Conservation (phyloP, 345 rosid species). For the Hibiscus trionum region DNA sequence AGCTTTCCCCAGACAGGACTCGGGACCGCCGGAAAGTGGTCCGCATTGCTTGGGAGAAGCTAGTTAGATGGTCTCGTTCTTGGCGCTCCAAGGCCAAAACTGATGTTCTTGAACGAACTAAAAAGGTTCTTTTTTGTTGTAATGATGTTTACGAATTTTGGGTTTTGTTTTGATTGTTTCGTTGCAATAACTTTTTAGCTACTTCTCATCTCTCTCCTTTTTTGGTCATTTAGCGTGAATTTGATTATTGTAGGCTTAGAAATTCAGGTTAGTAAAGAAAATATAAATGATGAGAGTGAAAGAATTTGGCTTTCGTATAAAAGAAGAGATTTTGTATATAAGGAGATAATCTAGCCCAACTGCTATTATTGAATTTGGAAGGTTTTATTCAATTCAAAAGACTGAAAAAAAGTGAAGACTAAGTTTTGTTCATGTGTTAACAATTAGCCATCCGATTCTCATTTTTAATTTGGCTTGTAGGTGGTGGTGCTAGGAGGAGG, state of each 20-base stretch:
- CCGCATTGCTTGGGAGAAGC: constrained; percentile 81
- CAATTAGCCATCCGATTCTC: too few species aligned
- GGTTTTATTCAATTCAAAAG: too few species aligned
- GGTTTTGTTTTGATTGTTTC: neutral
- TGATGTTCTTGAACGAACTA: constrained; percentile 69
- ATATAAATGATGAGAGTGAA: neutral
- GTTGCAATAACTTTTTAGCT: neutral
- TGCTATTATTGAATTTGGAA: too few species aligned
- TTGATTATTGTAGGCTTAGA: neutral
- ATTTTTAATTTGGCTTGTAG: constrained; percentile 24
- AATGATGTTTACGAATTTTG: neutral
- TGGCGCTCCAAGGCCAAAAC: constrained; percentile 70
- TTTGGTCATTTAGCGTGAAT: neutral
- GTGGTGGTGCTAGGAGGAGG: constrained; percentile 98
- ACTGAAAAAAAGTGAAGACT: too few species aligned
- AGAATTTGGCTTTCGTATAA: neutral
- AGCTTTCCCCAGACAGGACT: constrained; percentile 20
- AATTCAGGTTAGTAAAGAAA: neutral
- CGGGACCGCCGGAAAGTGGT: constrained; percentile 62
- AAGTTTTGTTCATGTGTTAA: too few species aligned
- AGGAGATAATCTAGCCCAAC: neutral
- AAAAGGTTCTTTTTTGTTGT: constrained; percentile 38
- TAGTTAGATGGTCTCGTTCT: constrained; percentile 86
- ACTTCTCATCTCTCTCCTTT: neutral
- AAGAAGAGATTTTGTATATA: neutral